Base-by-base conservation (phyloP, 2,329 filamentous ascomycete genomes). In the Colletotrichum australisinense region DNA sequence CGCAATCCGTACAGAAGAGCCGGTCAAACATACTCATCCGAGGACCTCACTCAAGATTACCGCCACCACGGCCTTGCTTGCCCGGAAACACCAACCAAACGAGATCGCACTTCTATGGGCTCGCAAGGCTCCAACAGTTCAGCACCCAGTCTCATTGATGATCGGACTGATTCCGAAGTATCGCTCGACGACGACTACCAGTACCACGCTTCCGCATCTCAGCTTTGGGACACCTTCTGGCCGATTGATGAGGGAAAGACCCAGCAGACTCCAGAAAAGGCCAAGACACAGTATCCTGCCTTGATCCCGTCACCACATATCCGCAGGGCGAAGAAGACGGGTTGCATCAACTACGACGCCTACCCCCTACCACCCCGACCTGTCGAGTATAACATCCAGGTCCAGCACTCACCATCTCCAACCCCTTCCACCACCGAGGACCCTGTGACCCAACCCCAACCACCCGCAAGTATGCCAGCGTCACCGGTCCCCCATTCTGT, bases 221-320 rank as follows among this genome's bases (percentile, higher is more conserved):
- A 87, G 76, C 78, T 88, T 2, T 90, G 88, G 87, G 86, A 89
- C 76, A 86, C 81, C 66, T 90, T 88, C 77, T 88, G 86, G 87
- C 80, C 75, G 11, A 76, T 46, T 11, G 69, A 72, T 56, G 65
- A 64, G 14, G 64, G 53, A 22, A 42, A 67, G 16, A 60, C 46
- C 35, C 74, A 67, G 16, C 59, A 67, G 42, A 73, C 70, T 8
- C 70, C 73, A 30, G 64, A 73, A 30, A 72, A 69, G 53, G 57
- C 65, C 28, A 67, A 64, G 53, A 72, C 73, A 14, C 46, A 30
- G 30, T 75, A 75, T 71, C 74, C 74, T 19, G 74, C 74, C 16
- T 65, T 75, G 32, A 75, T 75, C 30, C 74, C 74, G 9, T 75
- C 74, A 28, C 74, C 74, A 6, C 74, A 75, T 42, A 75, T 75